phyloP scores from a whole-genome alignment of 2,329 filamentous ascomycete genomes.

The Fusarium succisae region DNA sequence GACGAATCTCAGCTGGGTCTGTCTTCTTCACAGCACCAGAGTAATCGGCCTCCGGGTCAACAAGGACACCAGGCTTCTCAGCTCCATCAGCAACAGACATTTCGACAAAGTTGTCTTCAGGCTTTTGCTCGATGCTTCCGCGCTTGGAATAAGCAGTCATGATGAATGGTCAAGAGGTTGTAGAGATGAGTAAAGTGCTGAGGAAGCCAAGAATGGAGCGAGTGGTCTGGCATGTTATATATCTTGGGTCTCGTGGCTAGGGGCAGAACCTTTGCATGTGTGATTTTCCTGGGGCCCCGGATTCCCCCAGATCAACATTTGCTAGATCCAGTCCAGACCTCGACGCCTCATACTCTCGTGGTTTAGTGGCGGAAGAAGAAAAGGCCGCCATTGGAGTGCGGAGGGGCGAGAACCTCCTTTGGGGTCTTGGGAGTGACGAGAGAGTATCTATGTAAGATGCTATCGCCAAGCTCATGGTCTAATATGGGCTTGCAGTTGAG shows the following conservation, averaged over 20 bases:
- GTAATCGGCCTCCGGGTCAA: conserved; percentile 43
- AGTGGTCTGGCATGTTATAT: conserved; percentile 9
- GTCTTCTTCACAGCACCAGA: conserved; percentile 49
- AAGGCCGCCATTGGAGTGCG: neutral
- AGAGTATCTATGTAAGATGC: neutral
- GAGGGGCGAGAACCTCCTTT: neutral
- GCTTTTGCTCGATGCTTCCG: conserved; percentile 39
- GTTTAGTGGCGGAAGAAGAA: conserved; percentile 27
- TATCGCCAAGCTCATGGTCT: neutral
- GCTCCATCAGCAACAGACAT: conserved; percentile 18
- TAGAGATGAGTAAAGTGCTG: neutral
- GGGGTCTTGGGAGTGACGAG: neutral
- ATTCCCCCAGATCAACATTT: conserved; percentile 16
- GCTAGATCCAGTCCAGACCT: neutral
- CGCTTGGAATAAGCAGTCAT: conserved; percentile 30
- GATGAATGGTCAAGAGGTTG: neutral
- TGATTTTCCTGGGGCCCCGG: conserved; percentile 22
- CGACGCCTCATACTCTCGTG: neutral
- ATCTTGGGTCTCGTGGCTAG: neutral
- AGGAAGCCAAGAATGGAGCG: neutral
- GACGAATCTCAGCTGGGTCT: conserved; percentile 47
- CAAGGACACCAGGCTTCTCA: conserved; percentile 38
- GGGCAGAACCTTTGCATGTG: neutral
- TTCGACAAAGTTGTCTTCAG: conserved; percentile 39
- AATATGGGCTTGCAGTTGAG: too few relatives aligned